phyloP scores from a whole-genome alignment of 2,329 filamentous ascomycete genomes.

The Berkeleyomyces rouxiae region DNA sequence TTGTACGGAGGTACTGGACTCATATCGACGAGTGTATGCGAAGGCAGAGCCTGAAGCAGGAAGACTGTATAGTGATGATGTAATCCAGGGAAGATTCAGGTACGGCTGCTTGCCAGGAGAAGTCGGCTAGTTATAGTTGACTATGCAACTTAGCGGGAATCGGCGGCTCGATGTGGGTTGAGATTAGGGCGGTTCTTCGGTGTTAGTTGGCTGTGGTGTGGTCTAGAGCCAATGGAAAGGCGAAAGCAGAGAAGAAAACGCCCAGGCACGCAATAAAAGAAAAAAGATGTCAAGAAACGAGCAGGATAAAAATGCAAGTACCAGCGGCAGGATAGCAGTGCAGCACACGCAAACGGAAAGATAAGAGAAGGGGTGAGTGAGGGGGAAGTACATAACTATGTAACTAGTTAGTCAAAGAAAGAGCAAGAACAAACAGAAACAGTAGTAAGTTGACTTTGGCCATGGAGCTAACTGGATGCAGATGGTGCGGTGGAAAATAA shows the following conservation, averaged over 20 bases:
- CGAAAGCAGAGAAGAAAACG: background rate
- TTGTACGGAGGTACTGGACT: background rate
- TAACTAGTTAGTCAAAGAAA: background rate
- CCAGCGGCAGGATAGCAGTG: background rate
- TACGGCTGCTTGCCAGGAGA: background rate
- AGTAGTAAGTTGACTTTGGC: background rate
- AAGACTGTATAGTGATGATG: too few species aligned
- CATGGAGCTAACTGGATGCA: background rate
- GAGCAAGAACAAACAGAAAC: background rate
- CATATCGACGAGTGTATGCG: background rate
- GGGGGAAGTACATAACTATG: background rate
- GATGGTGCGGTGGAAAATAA: background rate
- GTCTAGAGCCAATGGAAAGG: background rate
- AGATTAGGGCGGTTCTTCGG: too few species aligned
- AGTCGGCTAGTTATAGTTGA: too few species aligned
- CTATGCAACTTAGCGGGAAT: too few species aligned
- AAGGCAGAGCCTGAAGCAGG: too few species aligned
- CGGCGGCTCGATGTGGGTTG: too few species aligned
- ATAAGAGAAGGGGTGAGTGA: background rate
- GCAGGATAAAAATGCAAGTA: background rate
- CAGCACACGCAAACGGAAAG: background rate
- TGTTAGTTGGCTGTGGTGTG: background rate
- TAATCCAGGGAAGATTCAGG: too few species aligned
- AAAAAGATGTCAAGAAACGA: background rate
- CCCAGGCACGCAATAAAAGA: background rate